Conservation (phyloP, 345 rosid species). For the Rhodamnia argentea region DNA sequence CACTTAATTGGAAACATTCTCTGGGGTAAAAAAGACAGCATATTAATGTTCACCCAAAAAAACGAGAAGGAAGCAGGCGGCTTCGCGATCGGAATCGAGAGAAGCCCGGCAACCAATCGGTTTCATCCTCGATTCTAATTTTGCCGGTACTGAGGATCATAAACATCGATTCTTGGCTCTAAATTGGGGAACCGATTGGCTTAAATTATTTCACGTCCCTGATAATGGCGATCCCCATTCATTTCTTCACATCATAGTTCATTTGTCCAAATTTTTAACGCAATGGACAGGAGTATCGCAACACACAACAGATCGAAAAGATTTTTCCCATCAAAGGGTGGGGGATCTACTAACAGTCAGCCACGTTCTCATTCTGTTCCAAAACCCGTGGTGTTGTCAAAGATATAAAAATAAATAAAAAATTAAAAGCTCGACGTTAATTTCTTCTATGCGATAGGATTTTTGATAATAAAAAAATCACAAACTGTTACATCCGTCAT, state of each 20-base stretch:
- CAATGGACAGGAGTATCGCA: background rate
- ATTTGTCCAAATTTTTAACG: background rate
- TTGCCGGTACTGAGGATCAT: background rate
- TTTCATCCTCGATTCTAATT: fast-evolving
- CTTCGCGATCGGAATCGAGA: fast-evolving
- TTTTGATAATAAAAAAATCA: too few relatives aligned
- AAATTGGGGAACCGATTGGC: fast-evolving
- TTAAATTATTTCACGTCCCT: too few relatives aligned
- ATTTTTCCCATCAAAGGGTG: background rate
- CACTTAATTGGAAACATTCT: background rate
- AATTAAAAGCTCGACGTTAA: too few relatives aligned
- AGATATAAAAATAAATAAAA: too few relatives aligned
- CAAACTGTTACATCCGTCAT: too few relatives aligned
- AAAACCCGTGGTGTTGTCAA: background rate
- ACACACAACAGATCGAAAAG: fast-evolving
- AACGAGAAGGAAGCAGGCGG: background rate
- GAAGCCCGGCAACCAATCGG: background rate
- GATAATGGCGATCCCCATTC: too few relatives aligned
- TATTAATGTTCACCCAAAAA: background rate
- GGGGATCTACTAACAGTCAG: too few relatives aligned
- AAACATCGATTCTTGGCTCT: background rate
- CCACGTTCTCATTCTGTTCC: background rate
- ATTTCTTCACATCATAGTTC: background rate
- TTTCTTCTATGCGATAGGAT: too few relatives aligned
- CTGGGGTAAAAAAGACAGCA: fast-evolving